Percentiles rank a stretch among this genome's conserved stretches.
Evolutionary conservation across 2,329 filamentous ascomycete genomes (phyloP).

Genomic region (Fusarium sp.): DNA sequence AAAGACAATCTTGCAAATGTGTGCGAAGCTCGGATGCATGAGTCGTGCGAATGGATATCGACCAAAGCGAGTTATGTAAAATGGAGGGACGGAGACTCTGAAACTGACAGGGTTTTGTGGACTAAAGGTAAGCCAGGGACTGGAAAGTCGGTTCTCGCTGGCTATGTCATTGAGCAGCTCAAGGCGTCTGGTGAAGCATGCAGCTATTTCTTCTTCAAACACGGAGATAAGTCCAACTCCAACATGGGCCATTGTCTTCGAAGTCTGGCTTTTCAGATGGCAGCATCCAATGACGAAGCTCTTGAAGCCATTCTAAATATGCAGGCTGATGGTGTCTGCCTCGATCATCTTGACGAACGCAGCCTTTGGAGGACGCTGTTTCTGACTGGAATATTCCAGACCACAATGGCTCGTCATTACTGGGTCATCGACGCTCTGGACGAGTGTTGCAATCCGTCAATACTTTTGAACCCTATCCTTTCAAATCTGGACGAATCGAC

Average conservation of each 20-base stretch:
- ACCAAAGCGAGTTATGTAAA: constrained; percentile 21
- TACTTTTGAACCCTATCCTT: constrained; percentile 46
- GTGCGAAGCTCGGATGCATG: constrained; percentile 18
- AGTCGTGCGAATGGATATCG: constrained; percentile 33
- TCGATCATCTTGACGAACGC: constrained; percentile 46
- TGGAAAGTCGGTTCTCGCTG: constrained; percentile 52
- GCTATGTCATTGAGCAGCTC: constrained; percentile 48
- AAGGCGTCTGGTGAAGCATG: constrained; percentile 2
- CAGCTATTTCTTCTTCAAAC: constrained; percentile 46
- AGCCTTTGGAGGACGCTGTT: constrained; percentile 37
- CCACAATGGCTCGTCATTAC: constrained; percentile 43
- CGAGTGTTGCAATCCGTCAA: constrained; percentile 34
- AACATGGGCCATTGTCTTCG: constrained; percentile 42
- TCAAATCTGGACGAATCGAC: constrained; percentile 33
- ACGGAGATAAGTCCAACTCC: constrained; percentile 38
- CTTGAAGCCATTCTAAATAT: constrained; percentile 42
- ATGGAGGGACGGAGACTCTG: constrained; percentile 27
- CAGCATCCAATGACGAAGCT: constrained; percentile 31
- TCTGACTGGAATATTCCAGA: constrained; percentile 18
- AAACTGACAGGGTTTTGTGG: constrained; percentile 22
- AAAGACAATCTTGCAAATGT: constrained; percentile 27
- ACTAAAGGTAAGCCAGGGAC: constrained; percentile 47
- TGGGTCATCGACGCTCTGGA: constrained; percentile 45
- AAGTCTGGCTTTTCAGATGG: constrained; percentile 49
- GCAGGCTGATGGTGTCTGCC: constrained; percentile 48